Evolutionary conservation across 768 basidiomycete species (phyloP).

Genomic region (Lactarius deliciosus): DNA sequence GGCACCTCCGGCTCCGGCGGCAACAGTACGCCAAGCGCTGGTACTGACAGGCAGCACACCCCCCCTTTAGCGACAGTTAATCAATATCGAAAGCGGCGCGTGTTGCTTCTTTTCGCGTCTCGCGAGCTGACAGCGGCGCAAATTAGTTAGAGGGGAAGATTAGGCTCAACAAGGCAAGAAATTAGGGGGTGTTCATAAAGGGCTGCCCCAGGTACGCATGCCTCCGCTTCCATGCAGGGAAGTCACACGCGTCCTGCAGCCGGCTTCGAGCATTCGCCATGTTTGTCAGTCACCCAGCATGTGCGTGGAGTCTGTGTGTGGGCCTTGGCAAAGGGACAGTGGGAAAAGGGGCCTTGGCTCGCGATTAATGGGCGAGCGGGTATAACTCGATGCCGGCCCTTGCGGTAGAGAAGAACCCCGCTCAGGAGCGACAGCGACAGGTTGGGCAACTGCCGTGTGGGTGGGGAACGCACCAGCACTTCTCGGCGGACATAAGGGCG

Average conservation of each 20-base stretch:
- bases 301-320: background rate
- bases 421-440: background rate
- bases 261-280: background rate
- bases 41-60: background rate
- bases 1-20: background rate
- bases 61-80: background rate
- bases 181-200: conserved; percentile 18
- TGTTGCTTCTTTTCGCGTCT: background rate
- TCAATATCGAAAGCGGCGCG: background rate
- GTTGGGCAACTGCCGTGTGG: background rate
- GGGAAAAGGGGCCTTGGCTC: background rate
- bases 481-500: background rate
- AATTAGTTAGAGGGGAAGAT: background rate
- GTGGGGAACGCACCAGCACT: background rate
- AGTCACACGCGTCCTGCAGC: background rate
- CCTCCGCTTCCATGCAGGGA: background rate
- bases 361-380: background rate
- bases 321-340: background rate
- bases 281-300: background rate
- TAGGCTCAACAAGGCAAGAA: conserved; percentile 6
- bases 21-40: background rate
- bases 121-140: background rate
- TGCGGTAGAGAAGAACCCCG: background rate
- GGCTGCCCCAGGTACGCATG: background rate
- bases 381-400: background rate